These are phyloP conservation scores for Atkinsonella hypoxylon DNA, from an alignment of 2,329 filamentous ascomycete genomes.

Conservation along the genomic window DNA sequence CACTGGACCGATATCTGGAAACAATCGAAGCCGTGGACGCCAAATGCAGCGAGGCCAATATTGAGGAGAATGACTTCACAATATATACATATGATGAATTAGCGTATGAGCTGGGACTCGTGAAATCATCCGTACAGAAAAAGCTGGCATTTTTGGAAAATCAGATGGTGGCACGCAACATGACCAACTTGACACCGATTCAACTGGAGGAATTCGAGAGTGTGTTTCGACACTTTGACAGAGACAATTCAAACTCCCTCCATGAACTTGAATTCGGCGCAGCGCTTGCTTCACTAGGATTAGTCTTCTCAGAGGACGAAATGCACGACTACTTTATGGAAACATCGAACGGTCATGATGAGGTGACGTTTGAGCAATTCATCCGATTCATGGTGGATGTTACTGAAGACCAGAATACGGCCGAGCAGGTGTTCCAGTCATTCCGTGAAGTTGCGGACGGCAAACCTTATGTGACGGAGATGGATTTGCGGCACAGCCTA, in stretches of 20 bases:
- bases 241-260: slow-evolving; percentile 79
- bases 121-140: slow-evolving; percentile 86
- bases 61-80: slow-evolving; percentile 99
- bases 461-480: slow-evolving; percentile 96
- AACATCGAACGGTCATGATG: slow-evolving; percentile 65
- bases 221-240: slow-evolving; percentile 95
- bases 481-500: slow-evolving; percentile 87
- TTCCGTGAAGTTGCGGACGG: slow-evolving; percentile 97
- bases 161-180: slow-evolving; percentile 93
- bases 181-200: slow-evolving; percentile 97
- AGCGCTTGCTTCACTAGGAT: slow-evolving; percentile 81
- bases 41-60: slow-evolving; percentile 91
- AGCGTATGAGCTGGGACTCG: slow-evolving; percentile 81
- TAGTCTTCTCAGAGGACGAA: slow-evolving; percentile 94
- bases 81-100: slow-evolving; percentile 97
- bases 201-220: slow-evolving; percentile 98
- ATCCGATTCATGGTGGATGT: slow-evolving; percentile 99
- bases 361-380: slow-evolving; percentile 95
- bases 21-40: slow-evolving; percentile 77
- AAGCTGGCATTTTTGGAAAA: slow-evolving; percentile 96
- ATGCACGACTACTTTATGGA: slow-evolving; percentile 94
- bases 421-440: slow-evolving; percentile 95
- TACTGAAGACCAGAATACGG: slow-evolving; percentile 96
- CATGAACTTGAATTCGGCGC: slow-evolving; percentile 94
- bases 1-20: slow-evolving; percentile 81